A percentile compares a stretch with the other conserved stretches of the same genome.
These are phyloP conservation scores for Leishmania arabica DNA, from an alignment of 208 protist genomes.

Conservation along the genomic window DNA sequence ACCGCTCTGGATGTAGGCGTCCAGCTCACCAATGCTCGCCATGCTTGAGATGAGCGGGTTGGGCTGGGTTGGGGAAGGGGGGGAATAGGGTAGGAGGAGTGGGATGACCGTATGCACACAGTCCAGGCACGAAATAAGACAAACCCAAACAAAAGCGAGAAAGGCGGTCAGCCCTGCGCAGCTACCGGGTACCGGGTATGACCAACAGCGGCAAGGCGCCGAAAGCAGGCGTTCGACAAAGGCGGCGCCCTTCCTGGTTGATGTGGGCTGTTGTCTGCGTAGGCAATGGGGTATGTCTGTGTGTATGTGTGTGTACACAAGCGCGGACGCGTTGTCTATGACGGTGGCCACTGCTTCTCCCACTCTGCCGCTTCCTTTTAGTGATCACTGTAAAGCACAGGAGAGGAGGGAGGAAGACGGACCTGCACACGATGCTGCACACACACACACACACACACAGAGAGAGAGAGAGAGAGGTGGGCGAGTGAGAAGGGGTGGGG, in stretches of 20 bases:
- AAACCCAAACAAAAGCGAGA: not conserved
- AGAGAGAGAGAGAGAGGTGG: not conserved
- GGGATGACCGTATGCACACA: not conserved
- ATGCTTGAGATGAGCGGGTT: conserved; percentile 6
- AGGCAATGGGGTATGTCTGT: not conserved
- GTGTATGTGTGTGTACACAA: not conserved
- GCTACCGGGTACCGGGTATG: no score
- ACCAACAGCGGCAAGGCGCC: not conserved
- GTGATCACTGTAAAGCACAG: not conserved
- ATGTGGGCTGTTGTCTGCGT: not conserved
- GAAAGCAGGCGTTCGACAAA: not conserved
- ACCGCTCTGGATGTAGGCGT: conserved; percentile 50
- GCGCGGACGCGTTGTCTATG: not conserved
- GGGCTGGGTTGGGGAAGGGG: not conserved
- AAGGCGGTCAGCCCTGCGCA: not conserved
- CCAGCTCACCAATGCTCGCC: conserved; percentile 40
- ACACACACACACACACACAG: not conserved
- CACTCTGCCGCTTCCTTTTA: not conserved
- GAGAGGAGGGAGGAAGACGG: not conserved
- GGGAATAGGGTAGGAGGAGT: not conserved
- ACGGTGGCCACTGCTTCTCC: not conserved
- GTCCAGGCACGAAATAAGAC: conserved; percentile 1
- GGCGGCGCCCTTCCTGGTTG: not conserved
- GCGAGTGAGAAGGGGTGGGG: not conserved
- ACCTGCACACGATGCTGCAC: not conserved